A percentile compares a stretch with the other conserved stretches of the same genome.
Conservation (phyloP, 202 grass and related monocot genomes). For the Setaria italica region DNA sequence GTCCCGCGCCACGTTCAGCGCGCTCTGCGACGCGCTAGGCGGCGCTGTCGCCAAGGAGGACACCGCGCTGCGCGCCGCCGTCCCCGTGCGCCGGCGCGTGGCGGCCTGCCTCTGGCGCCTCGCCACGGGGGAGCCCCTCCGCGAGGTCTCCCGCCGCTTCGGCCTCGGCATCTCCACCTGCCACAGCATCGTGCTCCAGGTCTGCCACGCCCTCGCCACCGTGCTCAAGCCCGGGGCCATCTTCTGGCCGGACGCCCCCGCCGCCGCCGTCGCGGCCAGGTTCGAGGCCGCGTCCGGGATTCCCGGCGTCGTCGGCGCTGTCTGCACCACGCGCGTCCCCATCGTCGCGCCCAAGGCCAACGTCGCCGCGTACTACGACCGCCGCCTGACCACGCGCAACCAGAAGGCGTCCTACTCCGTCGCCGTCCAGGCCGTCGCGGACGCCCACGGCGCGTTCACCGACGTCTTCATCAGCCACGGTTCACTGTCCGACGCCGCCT, state of each 20-base stretch:
- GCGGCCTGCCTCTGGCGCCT: slow-evolving; percentile 76
- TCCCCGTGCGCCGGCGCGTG: slow-evolving; percentile 66
- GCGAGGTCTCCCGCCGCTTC: slow-evolving; percentile 65
- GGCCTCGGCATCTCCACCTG: slow-evolving; percentile 88
- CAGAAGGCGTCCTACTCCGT: slow-evolving; percentile 74
- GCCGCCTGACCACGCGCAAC: slow-evolving; percentile 53
- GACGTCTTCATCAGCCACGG: slow-evolving; percentile 68
- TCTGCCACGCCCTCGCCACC: slow-evolving; percentile 57
- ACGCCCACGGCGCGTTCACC: slow-evolving; percentile 61
- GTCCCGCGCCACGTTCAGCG: slow-evolving; percentile 64
- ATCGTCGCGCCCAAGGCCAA: slow-evolving; percentile 62
- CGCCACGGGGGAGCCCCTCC: slow-evolving; percentile 76
- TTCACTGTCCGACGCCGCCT: slow-evolving; percentile 60
- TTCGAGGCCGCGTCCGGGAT: slow-evolving; percentile 59
- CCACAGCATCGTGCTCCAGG: slow-evolving; percentile 72
- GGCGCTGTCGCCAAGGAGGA: slow-evolving; percentile 70
- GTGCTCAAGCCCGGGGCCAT: slow-evolving; percentile 58
- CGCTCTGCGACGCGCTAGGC: slow-evolving; percentile 64
- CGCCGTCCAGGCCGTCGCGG: slow-evolving; percentile 68
- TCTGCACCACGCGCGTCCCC: slow-evolving; percentile 69
- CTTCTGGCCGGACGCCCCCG: slow-evolving; percentile 47
- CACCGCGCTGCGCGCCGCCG: slow-evolving; percentile 68
- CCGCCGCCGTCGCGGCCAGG: background rate
- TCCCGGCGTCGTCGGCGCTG: slow-evolving; percentile 58
- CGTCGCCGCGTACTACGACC: slow-evolving; percentile 68